Base-by-base conservation (phyloP, 108 stramenopile genomes). In the Epipyxis sp. region DNA sequence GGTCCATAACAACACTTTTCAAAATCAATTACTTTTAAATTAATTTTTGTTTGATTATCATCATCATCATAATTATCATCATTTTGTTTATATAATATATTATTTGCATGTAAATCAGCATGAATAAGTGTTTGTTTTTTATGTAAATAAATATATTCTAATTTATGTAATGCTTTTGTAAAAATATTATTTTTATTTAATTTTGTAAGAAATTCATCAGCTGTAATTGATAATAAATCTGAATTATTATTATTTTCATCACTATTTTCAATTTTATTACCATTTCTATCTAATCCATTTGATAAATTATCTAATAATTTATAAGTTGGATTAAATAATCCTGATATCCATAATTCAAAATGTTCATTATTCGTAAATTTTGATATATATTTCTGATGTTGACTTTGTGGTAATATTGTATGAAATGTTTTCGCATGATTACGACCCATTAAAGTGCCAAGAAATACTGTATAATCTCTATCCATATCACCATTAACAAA, bases 391-490 rank as follows among this genome's bases (percentile, higher is more conserved):
- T 20, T 50, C 46, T 50, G 13, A 6, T 20, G 6, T 20, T 50
- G 46, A 20, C 20, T 20, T 13, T 20, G 46, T 13, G 46, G 46
- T 50, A 50, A 20, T 50, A 20, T 20, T 50, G 20, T 13, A 20
- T 50, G 46, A 20, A 13, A 50, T 13, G 46, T 50, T 20, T 50
- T 50, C 6, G 46, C 46, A 50, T 50, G 46, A 50, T 50, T 50
- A 50, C 46, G 46, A 50, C 46, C 46, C 46, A 50, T 50, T 50
- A 50, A 20, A 50, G 46, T 50, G 20, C 46, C 46, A 50, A 50
- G 6, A 50, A 50, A 50, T 6, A 20, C 20, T 13, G 46, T 50
- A 13, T 13, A 50, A 50, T 20, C 20, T 13, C 20, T 13, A 13
- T 13, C 6, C 20, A 50, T 20, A 6, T 50, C 46, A 20, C 6